Percentiles rank a stretch among this genome's conserved stretches.
phyloP scores from a whole-genome alignment of 2,329 filamentous ascomycete species.

The Colletotrichum sp. region DNA sequence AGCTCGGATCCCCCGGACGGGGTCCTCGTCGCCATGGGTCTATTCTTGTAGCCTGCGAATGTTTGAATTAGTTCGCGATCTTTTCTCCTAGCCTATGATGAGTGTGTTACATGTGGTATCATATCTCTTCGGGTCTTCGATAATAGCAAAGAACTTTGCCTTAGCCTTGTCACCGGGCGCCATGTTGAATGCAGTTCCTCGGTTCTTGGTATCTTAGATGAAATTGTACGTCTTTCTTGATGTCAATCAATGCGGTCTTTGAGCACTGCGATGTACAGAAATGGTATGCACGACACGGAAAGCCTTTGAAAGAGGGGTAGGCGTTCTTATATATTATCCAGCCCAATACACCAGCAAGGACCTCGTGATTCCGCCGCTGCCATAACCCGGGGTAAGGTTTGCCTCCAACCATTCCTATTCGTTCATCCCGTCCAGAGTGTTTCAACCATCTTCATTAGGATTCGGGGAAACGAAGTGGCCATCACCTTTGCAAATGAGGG shows the following conservation, averaged over 20 bases:
- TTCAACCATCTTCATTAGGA: conserved; percentile 7
- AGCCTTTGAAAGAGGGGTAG: background rate
- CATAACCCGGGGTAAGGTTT: background rate
- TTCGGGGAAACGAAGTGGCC: background rate
- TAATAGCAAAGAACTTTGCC: conserved; percentile 12
- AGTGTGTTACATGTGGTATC: background rate
- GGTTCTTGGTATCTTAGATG: background rate
- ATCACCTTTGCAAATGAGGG: background rate
- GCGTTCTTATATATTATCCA: background rate
- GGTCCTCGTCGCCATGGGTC: conserved; percentile 8
- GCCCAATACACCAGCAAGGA: background rate
- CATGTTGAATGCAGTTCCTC: background rate
- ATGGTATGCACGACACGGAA: background rate
- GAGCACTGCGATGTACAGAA: background rate
- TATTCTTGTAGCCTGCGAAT: conserved; percentile 6
- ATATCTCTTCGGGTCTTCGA: conserved; percentile 11
- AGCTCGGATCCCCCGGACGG: conserved; percentile 11
- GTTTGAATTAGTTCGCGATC: background rate
- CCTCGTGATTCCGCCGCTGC: background rate
- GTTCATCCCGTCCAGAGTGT: background rate
- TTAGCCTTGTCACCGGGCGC: conserved; percentile 10
- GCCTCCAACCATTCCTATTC: conserved; percentile 2
- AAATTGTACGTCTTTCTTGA: background rate
- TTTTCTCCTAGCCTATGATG: background rate
- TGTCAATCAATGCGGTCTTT: background rate